A percentile compares a stretch with the other conserved stretches of the same genome.
Conservation (phyloP, 208 protist species). For the Trypanosoma lewisi region DNA sequence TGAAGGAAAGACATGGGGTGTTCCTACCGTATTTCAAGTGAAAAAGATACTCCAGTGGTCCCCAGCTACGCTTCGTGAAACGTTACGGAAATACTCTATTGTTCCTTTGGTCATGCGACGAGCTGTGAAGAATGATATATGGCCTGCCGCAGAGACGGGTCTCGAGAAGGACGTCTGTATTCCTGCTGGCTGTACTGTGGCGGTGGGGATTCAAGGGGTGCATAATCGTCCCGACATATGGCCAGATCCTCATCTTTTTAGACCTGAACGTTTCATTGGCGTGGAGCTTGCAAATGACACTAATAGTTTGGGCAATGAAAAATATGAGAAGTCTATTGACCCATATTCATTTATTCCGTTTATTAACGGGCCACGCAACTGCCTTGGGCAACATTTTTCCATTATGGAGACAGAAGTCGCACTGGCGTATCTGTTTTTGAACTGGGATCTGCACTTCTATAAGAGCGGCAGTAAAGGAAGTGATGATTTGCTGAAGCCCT, state of each 20-base stretch:
- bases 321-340: slow-evolving; percentile 70
- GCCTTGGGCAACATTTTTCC: slow-evolving; percentile 89
- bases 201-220: slow-evolving; percentile 77
- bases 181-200: slow-evolving; percentile 73
- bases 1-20: slow-evolving; percentile 57
- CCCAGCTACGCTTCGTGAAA: slow-evolving; percentile 82
- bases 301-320: slow-evolving; percentile 39
- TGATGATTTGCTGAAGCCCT: slow-evolving; percentile 19
- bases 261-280: slow-evolving; percentile 79
- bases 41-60: slow-evolving; percentile 62
- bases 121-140: slow-evolving; percentile 74
- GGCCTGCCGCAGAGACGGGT: slow-evolving; percentile 67
- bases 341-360: slow-evolving; percentile 91
- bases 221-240: slow-evolving; percentile 81
- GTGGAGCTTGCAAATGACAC: slow-evolving; percentile 80
- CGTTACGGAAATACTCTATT: slow-evolving; percentile 80
- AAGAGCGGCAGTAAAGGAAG: slow-evolving; percentile 21
- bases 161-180: slow-evolving; percentile 68
- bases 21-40: slow-evolving; percentile 60
- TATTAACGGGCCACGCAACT: slow-evolving; percentile 92
- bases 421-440: slow-evolving; percentile 67
- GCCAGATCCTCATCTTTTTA: slow-evolving; percentile 73
- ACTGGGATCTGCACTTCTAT: slow-evolving; percentile 72
- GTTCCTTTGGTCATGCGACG: slow-evolving; percentile 87
- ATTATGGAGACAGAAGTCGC: slow-evolving; percentile 88